Base-by-base conservation (phyloP, 139 green algal species). In the Chlorokybus atmophyticus region DNA sequence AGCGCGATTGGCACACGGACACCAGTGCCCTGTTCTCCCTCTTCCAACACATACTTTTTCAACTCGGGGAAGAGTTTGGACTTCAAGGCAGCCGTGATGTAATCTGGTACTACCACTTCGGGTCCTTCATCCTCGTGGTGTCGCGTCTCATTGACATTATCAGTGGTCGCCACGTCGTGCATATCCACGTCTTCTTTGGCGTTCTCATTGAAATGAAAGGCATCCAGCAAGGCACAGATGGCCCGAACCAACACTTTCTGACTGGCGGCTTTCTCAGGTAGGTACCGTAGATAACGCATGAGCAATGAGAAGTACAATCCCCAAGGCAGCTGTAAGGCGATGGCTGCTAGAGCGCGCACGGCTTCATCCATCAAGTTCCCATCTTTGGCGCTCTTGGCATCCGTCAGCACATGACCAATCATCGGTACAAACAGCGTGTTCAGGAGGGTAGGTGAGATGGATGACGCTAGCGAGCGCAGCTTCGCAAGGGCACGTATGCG, bases 401-500 rank as follows among this genome's bases (percentile, higher is more conserved):
- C 60, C 14, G 49, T 32, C 8, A 68, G 35, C 8, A 21, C 30
- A 23, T 55, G 10, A 39, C 23, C 21, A 8, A 55, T 55, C 21
- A 61, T 5, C n/a, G 60, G 60, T 28, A 55, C 24, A 3, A 62
- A 23, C 17, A 61, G n/a, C 14, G 19, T 5, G 32, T 40, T 32
- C 3, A 62, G 31, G n/a, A n/a, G n/a, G n/a, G n/a, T n/a, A n/a
- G n/a, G 6, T 8, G 44, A 17, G 6, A 17, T 8, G 6, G 19
- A 17, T 52, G 44, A 7, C 25, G 6, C 7, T 52, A n/a, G n/a
- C n/a, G n/a, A n/a, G n/a, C n/a, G n/a, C n/a, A n/a, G n/a, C n/a
- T n/a, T n/a, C 14, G 50, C 30, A 7, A 67, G 50, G 17, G 59
- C 59, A 8, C 59, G 50, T 19, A 62, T 52, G 29, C 59, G 59